Evolutionary conservation across 352 stramenopile genomes (phyloP).

Genomic region (Phytopythium mirpurense): DNA sequence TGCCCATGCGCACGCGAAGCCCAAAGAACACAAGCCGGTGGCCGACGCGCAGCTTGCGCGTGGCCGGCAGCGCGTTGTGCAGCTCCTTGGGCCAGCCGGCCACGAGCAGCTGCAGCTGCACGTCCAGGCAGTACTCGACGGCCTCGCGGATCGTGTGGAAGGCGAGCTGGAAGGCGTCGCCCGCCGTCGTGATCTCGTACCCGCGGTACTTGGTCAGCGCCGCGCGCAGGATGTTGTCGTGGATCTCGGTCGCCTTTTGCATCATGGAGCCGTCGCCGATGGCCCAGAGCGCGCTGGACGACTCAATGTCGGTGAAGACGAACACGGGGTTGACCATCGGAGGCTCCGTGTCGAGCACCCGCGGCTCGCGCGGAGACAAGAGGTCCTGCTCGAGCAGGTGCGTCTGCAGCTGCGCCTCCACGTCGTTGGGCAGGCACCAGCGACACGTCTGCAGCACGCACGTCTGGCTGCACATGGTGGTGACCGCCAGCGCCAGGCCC

Average conservation of each 20-base stretch:
- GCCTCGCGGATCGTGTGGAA: slow-evolving; percentile 56
- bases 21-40: slow-evolving; percentile 43
- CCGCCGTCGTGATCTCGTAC: slow-evolving; percentile 59
- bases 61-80: slow-evolving; percentile 35
- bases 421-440: slow-evolving; percentile 32
- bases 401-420: slow-evolving; percentile 34
- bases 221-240: slow-evolving; percentile 51
- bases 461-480: slow-evolving; percentile 42
- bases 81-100: slow-evolving; percentile 52
- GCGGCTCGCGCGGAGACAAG: slow-evolving; percentile 29
- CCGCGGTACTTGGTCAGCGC: slow-evolving; percentile 48
- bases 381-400: slow-evolving; percentile 29
- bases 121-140: slow-evolving; percentile 55
- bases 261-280: slow-evolving; percentile 39
- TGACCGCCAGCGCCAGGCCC: slow-evolving; percentile 35
- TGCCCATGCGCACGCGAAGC: slow-evolving; percentile 54
- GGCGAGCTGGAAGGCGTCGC: slow-evolving; percentile 55
- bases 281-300: slow-evolving; percentile 50
- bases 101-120: slow-evolving; percentile 47
- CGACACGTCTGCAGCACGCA: slow-evolving; percentile 33
- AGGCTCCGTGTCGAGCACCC: slow-evolving; percentile 33
- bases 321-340: slow-evolving; percentile 52
- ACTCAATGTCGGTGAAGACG: slow-evolving; percentile 66
- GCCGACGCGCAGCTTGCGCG: slow-evolving; percentile 27
- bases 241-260: slow-evolving; percentile 41